Evolutionary conservation across 164 flowering plant species (phyloP).

Genomic region (Chloranthus sessilifolius): DNA sequence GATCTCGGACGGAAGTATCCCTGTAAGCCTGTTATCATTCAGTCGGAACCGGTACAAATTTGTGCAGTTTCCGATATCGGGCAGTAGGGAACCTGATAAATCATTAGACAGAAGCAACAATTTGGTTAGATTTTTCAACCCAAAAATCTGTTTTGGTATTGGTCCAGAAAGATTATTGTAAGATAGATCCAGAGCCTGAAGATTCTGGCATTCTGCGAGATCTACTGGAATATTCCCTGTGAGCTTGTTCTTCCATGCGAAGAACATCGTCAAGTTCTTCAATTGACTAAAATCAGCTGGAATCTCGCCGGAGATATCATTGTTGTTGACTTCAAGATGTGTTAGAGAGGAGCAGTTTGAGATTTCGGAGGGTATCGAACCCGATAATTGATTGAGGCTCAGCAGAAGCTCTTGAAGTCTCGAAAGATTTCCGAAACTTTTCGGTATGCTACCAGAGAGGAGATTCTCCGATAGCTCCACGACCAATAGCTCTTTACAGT

Average conservation of each 20-base stretch:
- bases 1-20: conserved; percentile 77
- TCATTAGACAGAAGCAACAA: conserved; percentile 74
- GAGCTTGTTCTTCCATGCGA: conserved; percentile 80
- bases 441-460: conserved; percentile 68
- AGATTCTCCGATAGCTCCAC: conserved; percentile 76
- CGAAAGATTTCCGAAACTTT: conserved; percentile 49
- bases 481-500: conserved; percentile 50
- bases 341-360: conserved; percentile 54
- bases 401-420: conserved; percentile 71
- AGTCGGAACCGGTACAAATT: conserved; percentile 54
- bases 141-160: conserved; percentile 62
- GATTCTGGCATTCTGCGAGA: conserved; percentile 56
- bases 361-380: conserved; percentile 59
- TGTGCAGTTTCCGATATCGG: conserved; percentile 85
- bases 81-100: conserved; percentile 72
- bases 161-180: conserved; percentile 63
- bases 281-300: conserved; percentile 55
- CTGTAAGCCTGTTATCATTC: conserved; percentile 53
- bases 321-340: conserved; percentile 83
- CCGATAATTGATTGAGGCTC: conserved; percentile 71
- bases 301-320: conserved; percentile 67
- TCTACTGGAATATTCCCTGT: conserved; percentile 68
- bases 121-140: conserved; percentile 71
- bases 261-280: conserved; percentile 61
- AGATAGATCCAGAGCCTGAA: conserved; percentile 89